Conservation (phyloP, 345 rosid genomes). For the Brassica incana region DNA sequence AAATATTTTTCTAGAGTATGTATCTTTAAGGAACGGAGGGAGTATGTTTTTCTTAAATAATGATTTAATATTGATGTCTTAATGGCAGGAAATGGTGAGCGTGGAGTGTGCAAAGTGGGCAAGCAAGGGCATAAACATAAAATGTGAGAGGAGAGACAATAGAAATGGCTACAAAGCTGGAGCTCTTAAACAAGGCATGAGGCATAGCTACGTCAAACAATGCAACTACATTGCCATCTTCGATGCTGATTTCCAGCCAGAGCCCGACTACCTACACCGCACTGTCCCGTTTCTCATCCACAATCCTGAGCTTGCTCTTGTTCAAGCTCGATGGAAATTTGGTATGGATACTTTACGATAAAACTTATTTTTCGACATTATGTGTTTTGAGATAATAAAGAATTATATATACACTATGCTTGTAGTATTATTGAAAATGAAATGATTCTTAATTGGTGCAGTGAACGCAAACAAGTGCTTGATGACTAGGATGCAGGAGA, state of each 20-base stretch:
- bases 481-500: constrained; percentile 48
- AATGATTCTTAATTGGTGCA: constrained; percentile 10
- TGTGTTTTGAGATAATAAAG: neutral
- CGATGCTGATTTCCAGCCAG: constrained; percentile 63
- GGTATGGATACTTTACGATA: constrained; percentile 36
- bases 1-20: too few species aligned
- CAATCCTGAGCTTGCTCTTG: constrained; percentile 51
- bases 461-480: constrained; percentile 45
- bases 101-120: constrained; percentile 41
- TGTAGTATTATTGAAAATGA: neutral
- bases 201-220: constrained; percentile 50
- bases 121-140: constrained; percentile 43
- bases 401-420: neutral
- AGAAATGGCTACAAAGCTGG: constrained; percentile 62
- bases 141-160: constrained; percentile 45
- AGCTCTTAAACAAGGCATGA: constrained; percentile 64
- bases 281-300: constrained; percentile 48
- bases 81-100: constrained; percentile 36
- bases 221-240: constrained; percentile 54
- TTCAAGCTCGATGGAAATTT: constrained; percentile 60
- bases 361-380: neutral
- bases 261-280: constrained; percentile 50
- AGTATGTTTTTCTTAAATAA: neutral
- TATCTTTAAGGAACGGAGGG: too few species aligned
- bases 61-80: neutral